Percentiles rank a stretch among this genome's conserved stretches.
These are phyloP conservation scores for Boletus pseudopeckii DNA, from an alignment of 768 basidiomycete genomes.

Conservation along the genomic window DNA sequence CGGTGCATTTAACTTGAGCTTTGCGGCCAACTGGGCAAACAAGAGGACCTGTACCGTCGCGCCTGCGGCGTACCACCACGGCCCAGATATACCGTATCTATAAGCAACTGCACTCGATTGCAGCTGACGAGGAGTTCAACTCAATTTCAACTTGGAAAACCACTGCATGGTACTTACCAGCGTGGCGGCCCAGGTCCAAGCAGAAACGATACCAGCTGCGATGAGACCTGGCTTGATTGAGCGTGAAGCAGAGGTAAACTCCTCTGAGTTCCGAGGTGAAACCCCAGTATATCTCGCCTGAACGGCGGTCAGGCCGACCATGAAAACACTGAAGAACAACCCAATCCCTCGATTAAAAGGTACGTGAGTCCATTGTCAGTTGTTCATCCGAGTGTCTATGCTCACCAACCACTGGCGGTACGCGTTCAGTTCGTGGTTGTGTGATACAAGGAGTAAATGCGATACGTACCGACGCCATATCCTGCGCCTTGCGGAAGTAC, in stretches of 20 bases:
- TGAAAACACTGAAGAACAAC: slow-evolving; percentile 80
- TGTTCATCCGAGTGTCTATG: neutral
- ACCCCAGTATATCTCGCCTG: slow-evolving; percentile 83
- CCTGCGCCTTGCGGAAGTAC: slow-evolving; percentile 79
- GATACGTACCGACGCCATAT: slow-evolving; percentile 69
- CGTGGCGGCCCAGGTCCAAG: slow-evolving; percentile 90
- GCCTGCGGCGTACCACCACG: slow-evolving; percentile 92
- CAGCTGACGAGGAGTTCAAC: slow-evolving; percentile 38
- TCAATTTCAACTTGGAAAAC: neutral
- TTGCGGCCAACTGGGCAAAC: slow-evolving; percentile 90
- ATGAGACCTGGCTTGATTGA: slow-evolving; percentile 90
- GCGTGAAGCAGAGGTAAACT: slow-evolving; percentile 78
- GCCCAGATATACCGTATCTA: slow-evolving; percentile 79
- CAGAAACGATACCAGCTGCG: slow-evolving; percentile 87
- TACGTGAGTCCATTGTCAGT: neutral
- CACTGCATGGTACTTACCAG: slow-evolving; percentile 38
- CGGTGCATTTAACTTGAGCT: slow-evolving; percentile 89
- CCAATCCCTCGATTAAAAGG: slow-evolving; percentile 61
- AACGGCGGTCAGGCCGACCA: slow-evolving; percentile 72
- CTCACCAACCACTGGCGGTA: slow-evolving; percentile 48
- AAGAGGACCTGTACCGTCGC: slow-evolving; percentile 85
- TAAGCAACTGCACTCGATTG: slow-evolving; percentile 85
- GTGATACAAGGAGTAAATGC: neutral
- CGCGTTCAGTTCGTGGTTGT: neutral
- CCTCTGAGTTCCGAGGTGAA: slow-evolving; percentile 76